phyloP scores from a whole-genome alignment of 2,329 filamentous ascomycete genomes.

The Trichophaea hybrida region DNA sequence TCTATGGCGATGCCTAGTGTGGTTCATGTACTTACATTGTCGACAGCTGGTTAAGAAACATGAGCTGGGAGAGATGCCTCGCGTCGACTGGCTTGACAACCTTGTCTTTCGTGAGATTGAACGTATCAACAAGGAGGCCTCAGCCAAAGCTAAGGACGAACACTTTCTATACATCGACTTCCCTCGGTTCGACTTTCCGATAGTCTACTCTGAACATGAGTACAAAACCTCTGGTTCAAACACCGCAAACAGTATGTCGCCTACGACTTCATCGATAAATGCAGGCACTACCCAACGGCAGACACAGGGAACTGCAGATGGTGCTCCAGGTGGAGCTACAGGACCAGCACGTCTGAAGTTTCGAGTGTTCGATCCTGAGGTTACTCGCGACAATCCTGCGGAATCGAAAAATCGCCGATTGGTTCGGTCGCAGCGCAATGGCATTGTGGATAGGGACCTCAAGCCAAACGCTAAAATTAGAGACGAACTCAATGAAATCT shows the following conservation, averaged over 20 bases:
- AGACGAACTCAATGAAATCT: slow-evolving; percentile 77
- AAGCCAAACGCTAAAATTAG: slow-evolving; percentile 93
- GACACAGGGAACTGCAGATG: slow-evolving; percentile 34
- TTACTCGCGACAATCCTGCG: slow-evolving; percentile 82
- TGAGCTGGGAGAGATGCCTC: slow-evolving; percentile 89
- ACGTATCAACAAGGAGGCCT: slow-evolving; percentile 43
- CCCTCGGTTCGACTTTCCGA: slow-evolving; percentile 84
- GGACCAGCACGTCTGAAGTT: slow-evolving; percentile 41
- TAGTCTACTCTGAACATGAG: slow-evolving; percentile 89
- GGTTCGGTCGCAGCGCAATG: slow-evolving; percentile 81
- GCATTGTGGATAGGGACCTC: slow-evolving; percentile 85
- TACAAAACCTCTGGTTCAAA: slow-evolving; percentile 42
- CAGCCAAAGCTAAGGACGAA: slow-evolving; percentile 35
- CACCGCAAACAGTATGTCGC: neutral
- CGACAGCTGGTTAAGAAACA: slow-evolving; percentile 72
- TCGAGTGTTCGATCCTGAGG: slow-evolving; percentile 83
- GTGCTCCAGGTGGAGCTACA: slow-evolving; percentile 28
- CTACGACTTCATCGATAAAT: neutral
- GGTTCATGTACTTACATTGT: neutral
- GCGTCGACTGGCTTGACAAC: slow-evolving; percentile 90
- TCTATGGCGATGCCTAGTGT: neutral
- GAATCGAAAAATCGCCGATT: slow-evolving; percentile 88
- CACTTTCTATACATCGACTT: slow-evolving; percentile 85
- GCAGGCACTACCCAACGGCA: slow-evolving; percentile 24
- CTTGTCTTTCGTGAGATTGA: slow-evolving; percentile 84